Evolutionary conservation across 495 filamentous ascomycete genomes (phyloP), one percentile per base, ranked within the genome.

Genomic region (Penicillium parvum): DNA sequence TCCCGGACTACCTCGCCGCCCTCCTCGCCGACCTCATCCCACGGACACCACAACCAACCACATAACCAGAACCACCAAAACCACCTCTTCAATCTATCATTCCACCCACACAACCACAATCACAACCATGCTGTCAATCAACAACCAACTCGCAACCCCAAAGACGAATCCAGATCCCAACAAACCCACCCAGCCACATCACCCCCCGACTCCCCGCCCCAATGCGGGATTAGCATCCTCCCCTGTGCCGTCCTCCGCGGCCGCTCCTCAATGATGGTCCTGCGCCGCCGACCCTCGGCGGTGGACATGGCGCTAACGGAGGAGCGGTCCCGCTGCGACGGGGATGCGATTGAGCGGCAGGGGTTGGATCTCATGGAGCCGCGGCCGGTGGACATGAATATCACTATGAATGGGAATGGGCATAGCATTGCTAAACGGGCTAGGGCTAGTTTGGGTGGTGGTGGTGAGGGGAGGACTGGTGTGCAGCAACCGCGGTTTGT

Each of bases 291-390:
- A 5, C 67, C 65, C 4, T 74, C 70, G 6, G 61, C 64, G 7
- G 55, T 68, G n/a, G 70, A 74, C 40, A 43, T 68, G 42, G 61
- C 58, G 4, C 57, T 74, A 16, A 63, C 52, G 28, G 68, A 69
- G 25, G 70, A 74, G 47, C 68, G 63, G 0, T 60, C 55, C 11
- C 64, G 67, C 3, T 69, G 63, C 26, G 54, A 61, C 21, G 60
- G 49, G 20, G 59, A 71, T 28, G 38, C 57, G 0, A 66, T 69
- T 45, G 69, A 71, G 40, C 41, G 69, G 1, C 48, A 67, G 48
- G 68, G 70, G 2, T 40, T 74, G 29, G 57, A 64, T 29, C 49
- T 74, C n/a, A 65, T 74, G 61, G 70, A 74, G 49, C 70, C 70
- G 3, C 49, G 68, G 21, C 67, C 68, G 0, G 64, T 71, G 9